Percentiles rank a stretch among this genome's conserved stretches.
Evolutionary conservation across 176 grass and related monocot species (phyloP).

Genomic region (Poa pratensis): DNA sequence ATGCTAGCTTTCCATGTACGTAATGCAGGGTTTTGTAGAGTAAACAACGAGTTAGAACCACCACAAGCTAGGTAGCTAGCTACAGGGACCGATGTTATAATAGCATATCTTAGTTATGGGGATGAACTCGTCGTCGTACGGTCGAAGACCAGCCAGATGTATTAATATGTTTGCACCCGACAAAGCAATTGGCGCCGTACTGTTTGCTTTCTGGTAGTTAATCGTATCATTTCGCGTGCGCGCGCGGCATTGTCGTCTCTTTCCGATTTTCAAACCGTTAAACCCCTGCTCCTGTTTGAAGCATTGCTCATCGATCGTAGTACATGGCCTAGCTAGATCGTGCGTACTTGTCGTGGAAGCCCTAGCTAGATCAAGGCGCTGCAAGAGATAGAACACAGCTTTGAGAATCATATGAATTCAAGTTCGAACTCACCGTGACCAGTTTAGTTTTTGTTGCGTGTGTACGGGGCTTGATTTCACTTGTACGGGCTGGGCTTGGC

Average conservation of each 20-base stretch:
- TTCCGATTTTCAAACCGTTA: conserved; percentile 11
- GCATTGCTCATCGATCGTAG: no score
- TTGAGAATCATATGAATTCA: no score
- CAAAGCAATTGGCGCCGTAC: conserved; percentile 49
- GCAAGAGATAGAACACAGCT: no score
- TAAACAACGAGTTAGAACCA: background rate
- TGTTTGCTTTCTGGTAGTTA: background rate
- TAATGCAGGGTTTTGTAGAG: background rate
- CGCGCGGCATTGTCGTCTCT: background rate
- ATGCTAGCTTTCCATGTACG: background rate
- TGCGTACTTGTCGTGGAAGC: background rate
- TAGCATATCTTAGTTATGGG: conserved; percentile 47
- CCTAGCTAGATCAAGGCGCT: background rate
- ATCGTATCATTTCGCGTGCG: conserved; percentile 7
- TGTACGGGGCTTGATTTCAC: no score
- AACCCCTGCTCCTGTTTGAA: background rate
- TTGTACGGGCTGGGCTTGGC: background rate
- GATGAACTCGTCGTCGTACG: conserved; percentile 40
- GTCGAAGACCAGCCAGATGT: conserved; percentile 39
- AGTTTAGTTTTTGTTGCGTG: no score
- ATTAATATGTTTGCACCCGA: conserved; percentile 22
- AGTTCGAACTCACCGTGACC: no score
- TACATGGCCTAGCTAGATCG: background rate
- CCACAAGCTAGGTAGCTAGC: background rate
- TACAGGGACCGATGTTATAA: background rate